These are phyloP conservation scores for Colletotrichum horii DNA, from an alignment of 2,329 filamentous ascomycete species.

Conservation along the genomic window DNA sequence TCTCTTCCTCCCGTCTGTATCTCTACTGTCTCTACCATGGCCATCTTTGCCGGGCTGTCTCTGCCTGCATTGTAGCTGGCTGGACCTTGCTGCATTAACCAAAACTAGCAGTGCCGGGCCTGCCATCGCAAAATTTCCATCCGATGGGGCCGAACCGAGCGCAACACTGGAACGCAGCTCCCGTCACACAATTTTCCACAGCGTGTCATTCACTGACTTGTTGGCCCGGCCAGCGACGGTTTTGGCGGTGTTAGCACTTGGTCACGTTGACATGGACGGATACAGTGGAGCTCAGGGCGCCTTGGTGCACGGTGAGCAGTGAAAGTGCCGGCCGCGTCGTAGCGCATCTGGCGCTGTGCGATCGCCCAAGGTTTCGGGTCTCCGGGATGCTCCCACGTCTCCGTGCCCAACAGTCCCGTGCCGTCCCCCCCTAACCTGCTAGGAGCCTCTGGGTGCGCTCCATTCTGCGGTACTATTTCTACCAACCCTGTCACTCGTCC, in stretches of 20 bases:
- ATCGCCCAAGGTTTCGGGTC: constrained; percentile 10
- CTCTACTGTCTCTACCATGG: neutral
- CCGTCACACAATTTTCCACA: neutral
- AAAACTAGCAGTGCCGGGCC: neutral
- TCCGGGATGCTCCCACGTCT: constrained; percentile 11
- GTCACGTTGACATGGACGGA: neutral
- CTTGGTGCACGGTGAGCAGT: neutral
- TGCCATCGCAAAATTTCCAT: constrained; percentile 21
- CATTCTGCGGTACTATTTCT: neutral
- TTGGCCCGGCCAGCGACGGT: neutral
- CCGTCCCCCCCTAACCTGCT: neutral
- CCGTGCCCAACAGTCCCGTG: neutral
- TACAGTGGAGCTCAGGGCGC: neutral
- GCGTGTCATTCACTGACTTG: neutral
- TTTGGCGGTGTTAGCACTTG: neutral
- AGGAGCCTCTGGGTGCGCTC: neutral
- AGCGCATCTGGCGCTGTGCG: constrained; percentile 1
- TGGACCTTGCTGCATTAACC: neutral
- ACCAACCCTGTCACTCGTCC: neutral
- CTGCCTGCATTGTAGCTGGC: neutral
- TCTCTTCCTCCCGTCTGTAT: neutral
- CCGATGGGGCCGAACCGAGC: constrained; percentile 11
- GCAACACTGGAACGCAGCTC: neutral
- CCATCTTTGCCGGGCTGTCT: neutral
- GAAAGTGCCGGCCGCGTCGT: neutral